phyloP scores from a whole-genome alignment of 179 eudicot species.

The Drosera spatulata region DNA sequence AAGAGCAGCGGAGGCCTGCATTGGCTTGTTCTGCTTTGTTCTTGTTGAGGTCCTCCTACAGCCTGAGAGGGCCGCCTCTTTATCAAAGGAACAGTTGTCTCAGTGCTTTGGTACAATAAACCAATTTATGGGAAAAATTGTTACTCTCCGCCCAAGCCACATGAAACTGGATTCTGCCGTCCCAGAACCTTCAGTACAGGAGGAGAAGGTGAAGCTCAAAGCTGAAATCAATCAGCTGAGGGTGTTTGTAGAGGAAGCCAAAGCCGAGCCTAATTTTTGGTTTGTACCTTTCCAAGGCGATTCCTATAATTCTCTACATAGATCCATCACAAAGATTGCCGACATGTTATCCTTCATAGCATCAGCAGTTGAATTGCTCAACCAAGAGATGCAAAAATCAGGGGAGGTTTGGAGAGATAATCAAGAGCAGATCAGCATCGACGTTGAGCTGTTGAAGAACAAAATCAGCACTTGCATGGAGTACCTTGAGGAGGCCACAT shows the following conservation, averaged over 20 bases:
- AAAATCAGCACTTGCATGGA: constrained; percentile 1
- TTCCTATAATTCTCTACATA: constrained; percentile 1
- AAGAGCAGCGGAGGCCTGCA: constrained; percentile 9
- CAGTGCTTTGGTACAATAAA: neutral
- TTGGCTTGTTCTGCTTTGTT: constrained; percentile 11
- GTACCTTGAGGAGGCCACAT: neutral
- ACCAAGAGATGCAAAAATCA: constrained; percentile 3
- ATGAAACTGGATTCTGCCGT: neutral
- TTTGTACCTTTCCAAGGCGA: constrained; percentile 9
- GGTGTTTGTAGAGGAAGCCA: constrained; percentile 8
- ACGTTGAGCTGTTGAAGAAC: constrained; percentile 8
- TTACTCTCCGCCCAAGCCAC: constrained; percentile 1
- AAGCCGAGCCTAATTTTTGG: constrained; percentile 13
- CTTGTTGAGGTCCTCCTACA: constrained; percentile 5
- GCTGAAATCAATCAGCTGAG: no score
- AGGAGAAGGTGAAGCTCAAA: neutral
- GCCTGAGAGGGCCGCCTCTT: constrained; percentile 10
- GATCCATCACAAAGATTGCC: constrained; percentile 5
- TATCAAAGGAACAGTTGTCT: constrained; percentile 5
- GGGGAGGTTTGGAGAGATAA: constrained; percentile 3
- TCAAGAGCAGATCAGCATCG: neutral
- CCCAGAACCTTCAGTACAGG: neutral
- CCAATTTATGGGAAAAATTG: neutral
- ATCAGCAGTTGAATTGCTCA: constrained; percentile 3
- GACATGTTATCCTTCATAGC: constrained; percentile 6